Base-by-base conservation (phyloP, 1,284 basidiomycete genomes). In the Trametes polyzona region DNA sequence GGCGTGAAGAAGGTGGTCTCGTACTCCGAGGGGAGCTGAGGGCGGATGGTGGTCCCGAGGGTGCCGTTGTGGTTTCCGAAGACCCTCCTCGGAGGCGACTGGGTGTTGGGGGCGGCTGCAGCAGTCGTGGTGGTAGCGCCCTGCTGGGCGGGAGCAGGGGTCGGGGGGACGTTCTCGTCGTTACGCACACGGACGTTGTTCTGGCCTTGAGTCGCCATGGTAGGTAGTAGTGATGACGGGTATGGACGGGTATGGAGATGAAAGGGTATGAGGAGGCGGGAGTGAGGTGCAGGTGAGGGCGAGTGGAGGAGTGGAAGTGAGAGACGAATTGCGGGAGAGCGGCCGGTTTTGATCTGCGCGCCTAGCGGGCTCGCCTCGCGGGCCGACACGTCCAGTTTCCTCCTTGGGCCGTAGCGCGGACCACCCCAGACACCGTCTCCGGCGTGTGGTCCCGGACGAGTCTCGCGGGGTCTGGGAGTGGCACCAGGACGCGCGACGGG, bases 291-390 rank as follows among this genome's bases (percentile, higher is more conserved):
- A 23, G 47, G 30, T 39, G 35, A 16, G 33, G 21, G 49, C 19
- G 23, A 40, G 16, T 10, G 30, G 40, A 17, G 21, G 16, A 51
- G 16, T 21, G 40, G 10, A 30, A 19, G 40, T 35, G 32, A 33
- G 39, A 26, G 49, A 26, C 19, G 21, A 23, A 29, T 9, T 32
- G 19, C 26, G 50, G 41, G 11, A 2, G 21, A 2, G 7, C 21
- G 23, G 17, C 41, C 21, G 5, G 7, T 52, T 52, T 52, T 52
- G 42, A 50, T 36, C 9, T 26, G 33, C 24, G 50, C 50, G 50
- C 50, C 42, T 52, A 52, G 30, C 41, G 41, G 10, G 3, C 32
- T 24, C 6, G 16, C 47, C 35, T 30, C 33, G 30, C 24, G 50
- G 50, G n/a, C 41, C 33, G 33, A 21, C 23, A 24, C 5, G 23